A percentile compares a stretch with the other conserved stretches of the same genome.
Conservation (phyloP, 805 yeast species). For the Pichia rugopelliculosa region DNA sequence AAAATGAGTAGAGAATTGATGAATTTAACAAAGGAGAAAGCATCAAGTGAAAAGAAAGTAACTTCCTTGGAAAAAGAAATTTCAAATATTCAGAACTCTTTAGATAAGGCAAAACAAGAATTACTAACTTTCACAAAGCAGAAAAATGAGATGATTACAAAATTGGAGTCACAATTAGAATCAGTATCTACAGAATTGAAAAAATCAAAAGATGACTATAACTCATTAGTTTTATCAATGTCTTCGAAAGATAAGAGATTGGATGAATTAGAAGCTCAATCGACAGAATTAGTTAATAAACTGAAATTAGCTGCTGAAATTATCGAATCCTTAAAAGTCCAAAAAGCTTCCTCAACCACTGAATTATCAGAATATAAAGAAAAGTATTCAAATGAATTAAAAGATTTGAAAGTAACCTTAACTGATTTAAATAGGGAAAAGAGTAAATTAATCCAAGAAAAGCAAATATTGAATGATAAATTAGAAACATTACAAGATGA, state of each 20-base stretch:
- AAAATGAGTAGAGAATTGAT: slow-evolving; percentile 83
- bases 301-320: slow-evolving; percentile 23
- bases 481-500: slow-evolving; percentile 15
- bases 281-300: slow-evolving; percentile 16
- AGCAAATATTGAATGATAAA: slow-evolving; percentile 10
- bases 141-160: slow-evolving; percentile 18
- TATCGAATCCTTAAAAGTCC: slow-evolving; percentile 21
- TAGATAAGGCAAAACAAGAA: slow-evolving; percentile 28
- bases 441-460: slow-evolving; percentile 14
- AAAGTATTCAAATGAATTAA: not conserved
- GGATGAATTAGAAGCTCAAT: slow-evolving; percentile 18
- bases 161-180: slow-evolving; percentile 17
- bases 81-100: slow-evolving; percentile 23
- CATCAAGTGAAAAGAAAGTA: slow-evolving; percentile 38
- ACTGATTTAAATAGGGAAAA: slow-evolving; percentile 13
- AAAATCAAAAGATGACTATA: slow-evolving; percentile 19
- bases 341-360: slow-evolving; percentile 15
- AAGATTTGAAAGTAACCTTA: not conserved
- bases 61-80: slow-evolving; percentile 38
- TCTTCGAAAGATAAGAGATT: slow-evolving; percentile 21
- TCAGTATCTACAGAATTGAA: slow-evolving; percentile 16
- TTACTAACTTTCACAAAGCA: slow-evolving; percentile 19
- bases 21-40: slow-evolving; percentile 53
- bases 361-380: slow-evolving; percentile 13
- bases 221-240: slow-evolving; percentile 18